Percentiles rank a stretch among this genome's conserved stretches.
phyloP scores from a whole-genome alignment of 148 eudicot species.

The Dysphania ambrosioides region DNA sequence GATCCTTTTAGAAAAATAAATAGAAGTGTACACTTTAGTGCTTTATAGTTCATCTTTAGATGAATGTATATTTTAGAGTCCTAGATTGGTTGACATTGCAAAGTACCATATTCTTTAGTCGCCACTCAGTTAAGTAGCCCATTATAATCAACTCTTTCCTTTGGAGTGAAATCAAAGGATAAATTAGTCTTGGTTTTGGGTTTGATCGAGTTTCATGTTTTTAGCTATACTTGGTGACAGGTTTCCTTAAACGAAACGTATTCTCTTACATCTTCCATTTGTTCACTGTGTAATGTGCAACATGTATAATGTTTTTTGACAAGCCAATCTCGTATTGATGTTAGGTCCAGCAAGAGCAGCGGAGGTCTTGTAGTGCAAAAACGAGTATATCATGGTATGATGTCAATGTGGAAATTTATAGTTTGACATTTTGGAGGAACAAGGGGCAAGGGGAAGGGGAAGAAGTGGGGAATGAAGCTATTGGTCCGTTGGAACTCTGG shows the following conservation, averaged over 20 bases:
- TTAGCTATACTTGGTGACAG: too few species aligned
- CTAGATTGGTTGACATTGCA: too few species aligned
- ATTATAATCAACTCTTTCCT: background rate
- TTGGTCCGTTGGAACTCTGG: slow-evolving; percentile 15
- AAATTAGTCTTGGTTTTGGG: too few species aligned
- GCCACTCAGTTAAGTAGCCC: background rate
- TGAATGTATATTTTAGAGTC: background rate
- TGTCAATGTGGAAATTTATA: background rate
- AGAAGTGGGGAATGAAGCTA: slow-evolving; percentile 19
- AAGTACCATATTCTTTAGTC: background rate
- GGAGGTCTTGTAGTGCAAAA: background rate
- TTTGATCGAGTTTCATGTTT: too few species aligned
- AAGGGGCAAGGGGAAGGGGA: background rate
- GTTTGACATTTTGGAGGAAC: slow-evolving; percentile 1
- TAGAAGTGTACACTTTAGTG: too few species aligned
- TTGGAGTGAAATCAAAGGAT: background rate
- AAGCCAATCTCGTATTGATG: background rate
- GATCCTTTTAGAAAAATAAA: too few species aligned
- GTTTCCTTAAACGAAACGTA: too few species aligned
- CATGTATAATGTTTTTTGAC: background rate
- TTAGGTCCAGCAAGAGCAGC: slow-evolving; percentile 6
- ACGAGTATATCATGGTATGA: background rate
- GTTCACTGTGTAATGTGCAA: background rate
- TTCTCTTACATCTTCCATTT: background rate
- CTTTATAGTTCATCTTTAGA: background rate